Evolutionary conservation across 805 yeast genomes (phyloP), one percentile per base, ranked within the genome.

Genomic region (Starmerella asiatica): DNA sequence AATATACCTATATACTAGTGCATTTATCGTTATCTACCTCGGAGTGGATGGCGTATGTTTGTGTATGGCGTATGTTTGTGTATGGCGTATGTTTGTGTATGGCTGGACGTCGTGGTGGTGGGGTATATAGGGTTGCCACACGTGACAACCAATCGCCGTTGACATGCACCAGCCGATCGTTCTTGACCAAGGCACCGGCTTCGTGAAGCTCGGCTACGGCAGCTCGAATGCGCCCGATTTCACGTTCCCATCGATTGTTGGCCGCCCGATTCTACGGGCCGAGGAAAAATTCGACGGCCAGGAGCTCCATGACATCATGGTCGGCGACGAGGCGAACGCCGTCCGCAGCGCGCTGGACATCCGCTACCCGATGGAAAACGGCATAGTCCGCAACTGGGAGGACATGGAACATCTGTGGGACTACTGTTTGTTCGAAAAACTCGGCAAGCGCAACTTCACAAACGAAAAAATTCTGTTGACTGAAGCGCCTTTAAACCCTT

Each of bases 321-420:
- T 95, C 55, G 98, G 98, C 48, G 79, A 77, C 50, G 97, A 91
- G 57, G 98, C 98, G 36, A 73, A 82, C 49, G 80, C 80, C 21
- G 93, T 82, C 27, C 75, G 98, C 54, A 78, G 94, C 2, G 73
- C 86, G 49, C 69, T 91, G 44, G 94, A 91, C 62, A 75, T 91
- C 42, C 76, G 86, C n/a, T 91, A 91, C 56, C 98, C 98, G 11
- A 86, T 91, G 97, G 98, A 91, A 62, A 91, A 91, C 59, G 98
- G 98, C 55, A 83, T 91, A 54, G 88, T 91, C 58, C 79, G 77
- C 57, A 84, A 86, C 61, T 91, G 98, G 98, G 94, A 86, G 53
- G 98, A 91, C 59, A 91, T 91, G 97, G 94, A 84, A 55, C 86
- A 86, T 54, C 68, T 91, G 45, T 91, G 98, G 98, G 94, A 91